phyloP scores from a whole-genome alignment of 371 early-diverging fungal species.

The Thermomucor indicae-seudaticae region DNA sequence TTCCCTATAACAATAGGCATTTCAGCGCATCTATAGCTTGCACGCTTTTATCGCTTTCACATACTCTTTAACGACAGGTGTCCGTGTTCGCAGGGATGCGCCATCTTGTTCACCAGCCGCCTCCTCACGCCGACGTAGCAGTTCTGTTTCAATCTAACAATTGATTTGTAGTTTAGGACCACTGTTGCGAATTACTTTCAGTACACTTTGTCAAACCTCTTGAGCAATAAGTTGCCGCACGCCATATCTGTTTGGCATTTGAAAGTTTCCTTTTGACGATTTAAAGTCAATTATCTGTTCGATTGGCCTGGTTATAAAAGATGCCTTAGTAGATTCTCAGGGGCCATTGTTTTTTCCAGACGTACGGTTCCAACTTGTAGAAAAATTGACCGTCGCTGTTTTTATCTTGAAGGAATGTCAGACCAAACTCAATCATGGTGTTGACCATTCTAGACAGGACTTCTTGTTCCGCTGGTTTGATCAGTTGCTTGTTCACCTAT shows the following conservation, averaged over 20 bases:
- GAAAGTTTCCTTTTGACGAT: slow-evolving; percentile 18
- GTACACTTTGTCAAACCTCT: slow-evolving; percentile 49
- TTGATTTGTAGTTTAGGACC: not conserved
- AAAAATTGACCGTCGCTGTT: slow-evolving; percentile 63
- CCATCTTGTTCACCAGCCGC: slow-evolving; percentile 4
- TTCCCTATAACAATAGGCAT: not conserved
- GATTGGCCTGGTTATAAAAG: slow-evolving; percentile 45
- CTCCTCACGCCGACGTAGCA: slow-evolving; percentile 50
- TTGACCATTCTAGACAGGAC: slow-evolving; percentile 63
- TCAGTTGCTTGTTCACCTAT: slow-evolving; percentile 66
- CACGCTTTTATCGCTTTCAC: not conserved
- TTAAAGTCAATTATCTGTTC: slow-evolving; percentile 50
- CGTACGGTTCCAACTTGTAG: slow-evolving; percentile 81
- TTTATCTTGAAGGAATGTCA: slow-evolving; percentile 71
- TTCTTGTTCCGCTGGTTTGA: slow-evolving; percentile 65
- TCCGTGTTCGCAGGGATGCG: slow-evolving; percentile 13
- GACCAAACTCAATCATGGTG: slow-evolving; percentile 71
- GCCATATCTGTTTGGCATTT: slow-evolving; percentile 64
- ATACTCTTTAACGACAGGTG: slow-evolving; percentile 8
- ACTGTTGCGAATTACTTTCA: not conserved
- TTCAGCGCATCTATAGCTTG: slow-evolving; percentile 5
- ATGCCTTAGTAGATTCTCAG: not conserved
- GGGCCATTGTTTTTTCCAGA: not conserved
- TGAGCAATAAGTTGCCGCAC: slow-evolving; percentile 76
- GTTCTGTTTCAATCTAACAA: slow-evolving; percentile 56